Base-by-base conservation (phyloP, 495 filamentous ascomycete genomes). In the Annulohypoxylon nitens region DNA sequence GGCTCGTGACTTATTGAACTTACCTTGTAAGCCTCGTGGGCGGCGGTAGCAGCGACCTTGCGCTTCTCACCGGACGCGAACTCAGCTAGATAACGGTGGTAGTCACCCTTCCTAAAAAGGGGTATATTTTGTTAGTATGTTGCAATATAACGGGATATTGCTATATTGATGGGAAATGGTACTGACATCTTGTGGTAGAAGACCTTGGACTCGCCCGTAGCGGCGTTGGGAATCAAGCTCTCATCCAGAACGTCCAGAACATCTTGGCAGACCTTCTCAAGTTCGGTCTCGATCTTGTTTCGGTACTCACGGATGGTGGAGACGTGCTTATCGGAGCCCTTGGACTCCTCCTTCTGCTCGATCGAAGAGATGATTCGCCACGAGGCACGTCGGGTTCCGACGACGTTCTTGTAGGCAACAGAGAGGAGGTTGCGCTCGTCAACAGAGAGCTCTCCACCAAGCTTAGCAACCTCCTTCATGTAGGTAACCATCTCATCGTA, bases 101-200 rank as follows among this genome's bases (percentile, higher is more conserved):
- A 99, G 81, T 99, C 96, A 85, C 96, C 96, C 93, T 98, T 99
- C 96, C 96, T 99, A 76, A 81, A 63, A 71, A 37, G 45, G 61
- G 59, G 30, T 34, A 11, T 5, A 47, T 47, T 34, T 58, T 54
- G 37, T 69, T 39, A 72, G 63, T 37, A 76, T 67, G 70, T 34
- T 62, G 69, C 43, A 62, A 64, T 47, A 74, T 63, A 41, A 69
- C 64, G 50, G 45, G 25, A 30, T 39, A n/a, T 11, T 11, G 23
- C 41, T 33, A 41, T 1, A 47, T 39, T 39, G 33, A 48, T 53
- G 20, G 33, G 14, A 23, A 63, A 26, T 12, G 66, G 67, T 62
- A 88, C 93, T 66, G 84, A 98, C 96, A 99, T 99, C 92, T 99
- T 99, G 92, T 98, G 97, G 87, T 99, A 99, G 83, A 99, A 99